Evolutionary conservation across 495 filamentous ascomycete species (phyloP).

Genomic region (Tuber microsphaerosporum): DNA sequence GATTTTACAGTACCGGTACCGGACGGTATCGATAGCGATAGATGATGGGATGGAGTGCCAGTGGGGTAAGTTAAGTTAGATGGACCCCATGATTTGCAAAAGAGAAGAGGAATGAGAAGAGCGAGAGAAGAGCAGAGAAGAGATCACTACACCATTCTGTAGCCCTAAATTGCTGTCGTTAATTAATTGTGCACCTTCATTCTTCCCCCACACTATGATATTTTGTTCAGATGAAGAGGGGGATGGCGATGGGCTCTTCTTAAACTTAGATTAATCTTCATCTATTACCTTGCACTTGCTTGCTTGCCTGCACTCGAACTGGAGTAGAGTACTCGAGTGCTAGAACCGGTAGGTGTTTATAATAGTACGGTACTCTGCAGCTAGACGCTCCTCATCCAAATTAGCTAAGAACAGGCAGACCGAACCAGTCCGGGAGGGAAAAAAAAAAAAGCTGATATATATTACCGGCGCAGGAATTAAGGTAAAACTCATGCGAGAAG

Average conservation of each 20-base stretch:
- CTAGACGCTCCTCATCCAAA: not conserved
- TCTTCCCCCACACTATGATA: not conserved
- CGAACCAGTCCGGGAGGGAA: no score
- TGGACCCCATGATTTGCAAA: not conserved
- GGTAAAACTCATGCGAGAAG: not conserved
- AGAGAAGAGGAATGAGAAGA: not conserved
- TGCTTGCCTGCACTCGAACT: not conserved
- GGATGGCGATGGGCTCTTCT: not conserved
- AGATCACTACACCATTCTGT: not conserved
- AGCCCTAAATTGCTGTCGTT: not conserved
- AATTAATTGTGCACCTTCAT: not conserved
- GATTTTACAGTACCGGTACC: no score
- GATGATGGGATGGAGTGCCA: not conserved
- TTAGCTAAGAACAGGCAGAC: not conserved
- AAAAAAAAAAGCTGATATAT: not conserved
- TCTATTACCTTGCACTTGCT: not conserved
- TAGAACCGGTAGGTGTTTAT: not conserved
- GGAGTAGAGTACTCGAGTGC: not conserved
- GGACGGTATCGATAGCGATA: not conserved
- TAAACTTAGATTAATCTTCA: not conserved
- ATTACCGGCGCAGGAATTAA: not conserved
- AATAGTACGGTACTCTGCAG: not conserved
- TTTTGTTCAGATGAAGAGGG: not conserved
- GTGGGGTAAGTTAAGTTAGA: not conserved
- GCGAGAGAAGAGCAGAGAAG: not conserved